Evolutionary conservation across 176 grass and related monocot species (phyloP).

Genomic region (Carex kokanica): DNA sequence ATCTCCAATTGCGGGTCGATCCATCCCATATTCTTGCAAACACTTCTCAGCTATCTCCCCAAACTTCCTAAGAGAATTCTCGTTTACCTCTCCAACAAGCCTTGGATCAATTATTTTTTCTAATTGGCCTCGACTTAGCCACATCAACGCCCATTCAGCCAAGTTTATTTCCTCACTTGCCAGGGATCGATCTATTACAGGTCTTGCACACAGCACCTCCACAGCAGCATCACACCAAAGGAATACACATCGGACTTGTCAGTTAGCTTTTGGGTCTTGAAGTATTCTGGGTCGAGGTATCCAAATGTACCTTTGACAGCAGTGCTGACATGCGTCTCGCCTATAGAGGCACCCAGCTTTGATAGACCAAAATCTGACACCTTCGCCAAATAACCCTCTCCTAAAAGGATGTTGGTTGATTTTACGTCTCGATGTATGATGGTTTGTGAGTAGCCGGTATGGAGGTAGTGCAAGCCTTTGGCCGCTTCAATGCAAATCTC

Average conservation of each 20-base stretch:
- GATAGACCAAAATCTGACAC: slow-evolving; percentile 78
- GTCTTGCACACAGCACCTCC: slow-evolving; percentile 66
- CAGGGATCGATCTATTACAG: slow-evolving; percentile 57
- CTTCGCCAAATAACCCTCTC: slow-evolving; percentile 44
- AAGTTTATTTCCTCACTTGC: slow-evolving; percentile 51
- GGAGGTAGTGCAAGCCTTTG: slow-evolving; percentile 56
- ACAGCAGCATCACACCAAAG: slow-evolving; percentile 65
- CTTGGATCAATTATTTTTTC: slow-evolving; percentile 34
- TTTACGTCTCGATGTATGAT: slow-evolving; percentile 44
- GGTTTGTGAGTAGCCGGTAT: slow-evolving; percentile 38
- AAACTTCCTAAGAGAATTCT: slow-evolving; percentile 43
- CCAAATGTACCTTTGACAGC: slow-evolving; percentile 66
- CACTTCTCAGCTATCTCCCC: slow-evolving; percentile 40
- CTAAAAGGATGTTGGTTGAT: slow-evolving; percentile 41
- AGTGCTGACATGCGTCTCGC: slow-evolving; percentile 54
- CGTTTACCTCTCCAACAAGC: slow-evolving; percentile 27
- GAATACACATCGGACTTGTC: slow-evolving; percentile 80
- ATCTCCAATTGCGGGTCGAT: slow-evolving; percentile 38
- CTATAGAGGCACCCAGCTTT: slow-evolving; percentile 47
- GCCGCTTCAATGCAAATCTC: slow-evolving; percentile 61
- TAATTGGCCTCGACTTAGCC: slow-evolving; percentile 18
- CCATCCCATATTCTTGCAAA: slow-evolving; percentile 39
- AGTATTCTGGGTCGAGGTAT: slow-evolving; percentile 67
- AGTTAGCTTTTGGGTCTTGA: slow-evolving; percentile 73
- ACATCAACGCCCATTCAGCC: slow-evolving; percentile 44